A percentile compares a stretch with the other conserved stretches of the same genome.
Evolutionary conservation across 228 moss, liverwort and hornwort genomes (phyloP).

Genomic region (Sphagnum fallax): DNA sequence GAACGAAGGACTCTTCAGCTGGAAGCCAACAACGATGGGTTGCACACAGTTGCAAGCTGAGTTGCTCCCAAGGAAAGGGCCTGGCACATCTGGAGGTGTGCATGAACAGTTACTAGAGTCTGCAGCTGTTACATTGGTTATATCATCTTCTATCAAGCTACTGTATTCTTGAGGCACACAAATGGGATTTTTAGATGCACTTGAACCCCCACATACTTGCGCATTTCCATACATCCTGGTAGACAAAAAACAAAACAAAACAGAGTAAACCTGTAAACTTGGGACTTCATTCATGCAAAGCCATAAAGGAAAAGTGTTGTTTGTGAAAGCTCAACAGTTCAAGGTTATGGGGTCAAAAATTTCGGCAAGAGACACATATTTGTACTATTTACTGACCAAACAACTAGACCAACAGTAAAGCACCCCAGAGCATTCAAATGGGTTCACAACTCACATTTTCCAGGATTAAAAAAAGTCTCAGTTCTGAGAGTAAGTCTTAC

Average conservation of each 20-base stretch:
- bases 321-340: not conserved
- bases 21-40: slow-evolving; percentile 19
- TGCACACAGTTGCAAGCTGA: slow-evolving; percentile 26
- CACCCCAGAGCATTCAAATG: too few species aligned
- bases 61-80: slow-evolving; percentile 4
- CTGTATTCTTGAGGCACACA: slow-evolving; percentile 13
- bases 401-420: too few species aligned
- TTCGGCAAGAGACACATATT: too few species aligned
- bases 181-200: slow-evolving; percentile 5
- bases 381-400: too few species aligned
- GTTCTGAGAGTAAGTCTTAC: not conserved
- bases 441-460: too few species aligned
- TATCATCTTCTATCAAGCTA: not conserved
- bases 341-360: not conserved
- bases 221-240: not conserved
- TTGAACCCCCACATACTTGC: not conserved
- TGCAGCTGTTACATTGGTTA: not conserved
- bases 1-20: slow-evolving; percentile 34
- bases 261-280: not conserved
- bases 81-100: slow-evolving; percentile 10
- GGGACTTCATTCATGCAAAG: not conserved
- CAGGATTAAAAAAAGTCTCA: too few species aligned
- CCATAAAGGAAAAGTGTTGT: not conserved
- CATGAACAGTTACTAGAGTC: slow-evolving; percentile 3
- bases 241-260: not conserved